A percentile compares a stretch with the other conserved stretches of the same genome.
phyloP scores from a whole-genome alignment of 306 rosid species.

The Astragalus glycyphyllos region DNA sequence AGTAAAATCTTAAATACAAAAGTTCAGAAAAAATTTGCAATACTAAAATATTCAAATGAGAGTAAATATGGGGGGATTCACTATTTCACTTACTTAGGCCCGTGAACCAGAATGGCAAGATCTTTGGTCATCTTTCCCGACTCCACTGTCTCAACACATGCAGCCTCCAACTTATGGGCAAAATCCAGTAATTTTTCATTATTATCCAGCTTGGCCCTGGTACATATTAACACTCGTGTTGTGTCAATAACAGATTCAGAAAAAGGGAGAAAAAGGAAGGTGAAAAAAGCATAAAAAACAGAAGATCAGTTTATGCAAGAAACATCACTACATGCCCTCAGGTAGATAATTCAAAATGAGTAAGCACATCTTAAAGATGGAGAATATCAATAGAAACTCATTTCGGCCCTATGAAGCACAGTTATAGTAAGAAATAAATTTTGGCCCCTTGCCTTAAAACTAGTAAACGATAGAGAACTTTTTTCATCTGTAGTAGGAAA shows the following conservation, averaged over 20 bases:
- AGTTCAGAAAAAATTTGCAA: slow-evolving; percentile 5
- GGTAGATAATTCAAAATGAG: slow-evolving; percentile 33
- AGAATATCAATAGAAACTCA: slow-evolving; percentile 14
- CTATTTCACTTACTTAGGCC: slow-evolving; percentile 82
- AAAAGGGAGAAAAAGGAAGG: background rate
- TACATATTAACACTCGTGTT: slow-evolving; percentile 19
- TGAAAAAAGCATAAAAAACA: background rate
- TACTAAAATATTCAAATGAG: slow-evolving; percentile 14
- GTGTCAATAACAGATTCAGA: slow-evolving; percentile 22
- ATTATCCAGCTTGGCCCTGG: slow-evolving; percentile 84
- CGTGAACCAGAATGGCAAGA: slow-evolving; percentile 88
- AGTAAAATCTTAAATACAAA: background rate
- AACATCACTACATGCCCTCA: slow-evolving; percentile 6
- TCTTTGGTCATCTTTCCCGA: slow-evolving; percentile 96
- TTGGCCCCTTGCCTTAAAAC: slow-evolving; percentile 8
- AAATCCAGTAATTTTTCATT: slow-evolving; percentile 76
- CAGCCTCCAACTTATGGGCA: slow-evolving; percentile 83
- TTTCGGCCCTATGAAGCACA: background rate
- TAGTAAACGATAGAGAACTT: background rate
- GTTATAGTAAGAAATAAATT: background rate
- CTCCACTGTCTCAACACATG: slow-evolving; percentile 91
- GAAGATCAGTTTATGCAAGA: background rate
- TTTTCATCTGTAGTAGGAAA: slow-evolving; percentile 1
- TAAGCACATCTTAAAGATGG: slow-evolving; percentile 8
- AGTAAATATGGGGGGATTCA: slow-evolving; percentile 28